Evolutionary conservation across 805 yeast genomes (phyloP), one percentile per base, ranked within the genome.

Genomic region (Ascoidea asiatica): DNA sequence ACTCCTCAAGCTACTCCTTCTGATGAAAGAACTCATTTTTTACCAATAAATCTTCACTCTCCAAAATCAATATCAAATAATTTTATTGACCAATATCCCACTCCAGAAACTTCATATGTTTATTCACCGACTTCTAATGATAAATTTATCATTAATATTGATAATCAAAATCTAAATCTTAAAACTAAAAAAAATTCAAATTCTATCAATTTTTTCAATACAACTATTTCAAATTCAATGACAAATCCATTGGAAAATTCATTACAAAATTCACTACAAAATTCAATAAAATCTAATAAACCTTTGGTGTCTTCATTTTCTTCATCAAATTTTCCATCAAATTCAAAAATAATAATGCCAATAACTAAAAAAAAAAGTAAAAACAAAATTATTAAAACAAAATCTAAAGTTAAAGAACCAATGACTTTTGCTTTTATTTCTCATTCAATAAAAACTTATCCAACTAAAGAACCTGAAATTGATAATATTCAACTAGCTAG

Each of bases 401-500:
- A 23, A 23, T 19, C 44, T 20, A n/a, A 21, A 33, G 48, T 48
- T 21, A 45, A 42, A 43, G 69, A 67, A 51, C 59, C 71, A 18
- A 21, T 19, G 18, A 39, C 69, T 1, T 84, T 79, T 63, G 97
- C 97, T 17, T 90, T 90, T 63, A 90, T 90, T 51, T 79, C 94
- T 19, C 97, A 90, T 62, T 86, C 95, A 5, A 95, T 88, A 22
- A 79, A 87, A 18, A 85, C 96, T 1, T 90, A 79, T 58, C 88
- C 94, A 15, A 69, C 76, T 3, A 81, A 80, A 49, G 94, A 84
- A 57, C 95, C 95, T 2, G 64, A 74, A 5, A 86, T 87, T 46
- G 96, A 88, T 62, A 86, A 89, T 57, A 87, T 87, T n/a, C 88
- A 88, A 42, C 67, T 89, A 47, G 97, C 95, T 1, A 79, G 97